Evolutionary conservation across 768 basidiomycete genomes (phyloP).

Genomic region (Mycena metata): DNA sequence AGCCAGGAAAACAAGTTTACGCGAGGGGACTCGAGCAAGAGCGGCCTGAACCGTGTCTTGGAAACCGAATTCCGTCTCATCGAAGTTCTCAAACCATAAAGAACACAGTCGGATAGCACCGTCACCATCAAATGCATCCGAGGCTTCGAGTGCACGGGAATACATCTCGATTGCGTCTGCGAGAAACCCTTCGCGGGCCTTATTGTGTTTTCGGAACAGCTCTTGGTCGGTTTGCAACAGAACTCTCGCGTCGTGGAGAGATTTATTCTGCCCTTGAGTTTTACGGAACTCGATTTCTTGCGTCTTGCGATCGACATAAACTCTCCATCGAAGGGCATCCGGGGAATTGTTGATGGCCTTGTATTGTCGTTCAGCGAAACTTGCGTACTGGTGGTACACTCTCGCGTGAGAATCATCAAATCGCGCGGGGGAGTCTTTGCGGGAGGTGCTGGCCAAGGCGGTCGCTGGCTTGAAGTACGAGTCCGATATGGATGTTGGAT

Average conservation of each 20-base stretch:
- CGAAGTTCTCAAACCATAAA: constrained; percentile 92
- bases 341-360: constrained; percentile 76
- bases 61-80: constrained; percentile 63
- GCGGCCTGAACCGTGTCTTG: constrained; percentile 57
- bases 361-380: constrained; percentile 92
- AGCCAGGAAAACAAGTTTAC: constrained; percentile 91
- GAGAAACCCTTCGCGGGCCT: constrained; percentile 72
- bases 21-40: constrained; percentile 77
- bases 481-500: constrained; percentile 76
- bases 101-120: constrained; percentile 87
- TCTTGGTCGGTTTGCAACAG: constrained; percentile 61
- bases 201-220: constrained; percentile 68
- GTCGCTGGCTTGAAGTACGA: constrained; percentile 81
- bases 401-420: constrained; percentile 58
- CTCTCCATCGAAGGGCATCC: constrained; percentile 75
- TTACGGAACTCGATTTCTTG: constrained; percentile 74
- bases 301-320: constrained; percentile 80
- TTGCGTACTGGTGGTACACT: constrained; percentile 86
- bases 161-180: constrained; percentile 88
- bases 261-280: constrained; percentile 37
- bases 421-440: constrained; percentile 25
- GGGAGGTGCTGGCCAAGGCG: constrained; percentile 43
- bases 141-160: constrained; percentile 76
- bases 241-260: constrained; percentile 37
- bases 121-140: constrained; percentile 82